Percentiles rank a stretch among this genome's conserved stretches.
phyloP scores from a whole-genome alignment of 495 filamentous ascomycete genomes.

The Margaritispora aquatica region DNA sequence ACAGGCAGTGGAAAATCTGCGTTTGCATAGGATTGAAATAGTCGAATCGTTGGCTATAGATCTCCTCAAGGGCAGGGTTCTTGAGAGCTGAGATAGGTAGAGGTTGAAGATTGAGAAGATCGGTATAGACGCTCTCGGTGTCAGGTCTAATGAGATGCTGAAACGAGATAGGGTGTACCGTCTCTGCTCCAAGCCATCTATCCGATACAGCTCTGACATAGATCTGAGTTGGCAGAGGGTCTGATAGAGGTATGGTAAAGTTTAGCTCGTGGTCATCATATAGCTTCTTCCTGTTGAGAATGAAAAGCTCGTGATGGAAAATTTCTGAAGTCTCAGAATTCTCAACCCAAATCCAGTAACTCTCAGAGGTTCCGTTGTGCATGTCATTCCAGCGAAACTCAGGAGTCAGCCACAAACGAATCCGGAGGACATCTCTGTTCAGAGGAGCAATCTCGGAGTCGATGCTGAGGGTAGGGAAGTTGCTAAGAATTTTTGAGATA shows the following conservation, averaged over 20 bases:
- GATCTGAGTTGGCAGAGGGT: slow-evolving; percentile 89
- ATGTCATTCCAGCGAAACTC: slow-evolving; percentile 95
- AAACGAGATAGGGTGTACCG: slow-evolving; percentile 90
- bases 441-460: slow-evolving; percentile 93
- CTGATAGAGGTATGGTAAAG: slow-evolving; percentile 92
- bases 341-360: slow-evolving; percentile 98
- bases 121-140: slow-evolving; percentile 95
- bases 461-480: slow-evolving; percentile 85
- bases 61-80: slow-evolving; percentile 77
- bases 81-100: slow-evolving; percentile 83
- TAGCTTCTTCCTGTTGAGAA: slow-evolving; percentile 80
- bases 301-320: slow-evolving; percentile 96
- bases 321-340: slow-evolving; percentile 97
- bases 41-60: slow-evolving; percentile 82
- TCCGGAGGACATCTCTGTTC: slow-evolving; percentile 87
- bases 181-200: slow-evolving; percentile 96
- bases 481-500: slow-evolving; percentile 74
- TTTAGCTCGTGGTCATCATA: slow-evolving; percentile 94
- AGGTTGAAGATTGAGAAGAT: slow-evolving; percentile 86
- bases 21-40: slow-evolving; percentile 99
- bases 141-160: slow-evolving; percentile 96
- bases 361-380: slow-evolving; percentile 90
- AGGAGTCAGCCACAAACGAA: slow-evolving; percentile 76
- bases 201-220: slow-evolving; percentile 93
- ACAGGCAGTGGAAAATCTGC: slow-evolving; percentile 93